Evolutionary conservation across 805 yeast species (phyloP), one percentile per base, ranked within the genome.

Genomic region (Metschnikowia shivogae): DNA sequence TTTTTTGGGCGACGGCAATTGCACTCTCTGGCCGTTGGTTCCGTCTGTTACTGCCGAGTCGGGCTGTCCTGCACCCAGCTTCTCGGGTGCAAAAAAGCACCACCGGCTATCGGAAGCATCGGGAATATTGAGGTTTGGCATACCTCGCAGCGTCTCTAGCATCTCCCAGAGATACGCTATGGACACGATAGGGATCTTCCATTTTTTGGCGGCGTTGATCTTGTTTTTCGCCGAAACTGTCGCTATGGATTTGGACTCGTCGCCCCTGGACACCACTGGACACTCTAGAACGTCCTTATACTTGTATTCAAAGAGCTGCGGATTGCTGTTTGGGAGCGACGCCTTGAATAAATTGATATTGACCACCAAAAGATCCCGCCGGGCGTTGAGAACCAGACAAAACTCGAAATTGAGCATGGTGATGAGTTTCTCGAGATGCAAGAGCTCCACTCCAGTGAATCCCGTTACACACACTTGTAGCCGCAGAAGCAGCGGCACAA

Each of bases 371-470:
- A 84, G 56, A 53, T 84, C 85, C 34, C 85, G 66, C 9, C 68
- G 63, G 5, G 70, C 56, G 3, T 76, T 74, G 44, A 87, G 66
- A 2, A 74, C 66, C 0, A 74, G 78, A 38, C 72, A 65, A 43
- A 73, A 71, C 34, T 68, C 67, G 42, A 83, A 78, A 22, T 84
- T 81, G 20, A 85, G 55, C 26, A 74, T 58, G 14, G 67, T 56
- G 7, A 88, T 70, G 36, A 92, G 70, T 57, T 85, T 84, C 7
- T 77, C 79, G 10, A 85, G 58, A 63, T 88, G 96, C 34, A 86
- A 64, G 13, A 80, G 64, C 61, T 88, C 95, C 24, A 86, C 80
- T 0, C 95, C 95, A 17, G 81, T 74, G 60, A 84, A 88, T 3
- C 96, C 96, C 3, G 88, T 77, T 3, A 84, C 70, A 49, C 84